These are phyloP conservation scores for Tuber aestivum DNA, from an alignment of 495 filamentous ascomycete species.

Conservation along the genomic window DNA sequence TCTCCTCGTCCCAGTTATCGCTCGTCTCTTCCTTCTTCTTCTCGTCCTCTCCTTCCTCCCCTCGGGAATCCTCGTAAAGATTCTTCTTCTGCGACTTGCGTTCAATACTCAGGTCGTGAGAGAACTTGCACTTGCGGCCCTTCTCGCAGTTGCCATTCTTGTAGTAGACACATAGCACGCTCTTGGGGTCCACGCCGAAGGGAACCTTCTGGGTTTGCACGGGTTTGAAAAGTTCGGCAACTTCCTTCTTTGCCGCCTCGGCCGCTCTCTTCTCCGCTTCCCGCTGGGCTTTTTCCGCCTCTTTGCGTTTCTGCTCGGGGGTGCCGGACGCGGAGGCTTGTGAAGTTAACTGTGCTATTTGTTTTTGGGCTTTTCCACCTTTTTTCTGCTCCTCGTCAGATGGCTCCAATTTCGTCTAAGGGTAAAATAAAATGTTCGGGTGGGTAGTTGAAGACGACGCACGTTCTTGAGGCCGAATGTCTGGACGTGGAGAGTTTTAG, in stretches of 20 bases:
- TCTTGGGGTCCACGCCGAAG: constrained; percentile 97
- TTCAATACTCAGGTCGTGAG: constrained; percentile 82
- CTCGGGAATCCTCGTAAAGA: constrained; percentile 80
- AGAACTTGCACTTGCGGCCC: constrained; percentile 92
- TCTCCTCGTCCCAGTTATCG: constrained; percentile 95
- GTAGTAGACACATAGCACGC: constrained; percentile 90
- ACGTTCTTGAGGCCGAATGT: constrained; percentile 99
- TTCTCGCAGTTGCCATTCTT: constrained; percentile 98
- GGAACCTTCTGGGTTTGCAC: constrained; percentile 93
- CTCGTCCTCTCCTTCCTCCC: constrained; percentile 59
- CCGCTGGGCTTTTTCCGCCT: constrained; percentile 76
- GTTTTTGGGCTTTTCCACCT: constrained; percentile 78
- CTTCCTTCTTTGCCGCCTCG: constrained; percentile 69
- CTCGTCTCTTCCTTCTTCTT: constrained; percentile 89
- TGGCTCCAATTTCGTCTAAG: neutral
- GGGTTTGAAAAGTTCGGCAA: constrained; percentile 87
- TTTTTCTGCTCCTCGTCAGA: constrained; percentile 62
- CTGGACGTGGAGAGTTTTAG: constrained; percentile 42
- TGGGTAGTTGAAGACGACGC: constrained; percentile 42
- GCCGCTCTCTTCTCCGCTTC: constrained; percentile 79
- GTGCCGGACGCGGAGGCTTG: constrained; percentile 65
- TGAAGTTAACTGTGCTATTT: constrained; percentile 72
- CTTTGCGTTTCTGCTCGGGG: constrained; percentile 79
- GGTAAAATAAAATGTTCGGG: constrained; percentile 14
- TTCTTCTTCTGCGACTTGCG: constrained; percentile 87